These are phyloP conservation scores for Dendrobium huoshanense DNA, from an alignment of 106 monocot species.

Conservation along the genomic window DNA sequence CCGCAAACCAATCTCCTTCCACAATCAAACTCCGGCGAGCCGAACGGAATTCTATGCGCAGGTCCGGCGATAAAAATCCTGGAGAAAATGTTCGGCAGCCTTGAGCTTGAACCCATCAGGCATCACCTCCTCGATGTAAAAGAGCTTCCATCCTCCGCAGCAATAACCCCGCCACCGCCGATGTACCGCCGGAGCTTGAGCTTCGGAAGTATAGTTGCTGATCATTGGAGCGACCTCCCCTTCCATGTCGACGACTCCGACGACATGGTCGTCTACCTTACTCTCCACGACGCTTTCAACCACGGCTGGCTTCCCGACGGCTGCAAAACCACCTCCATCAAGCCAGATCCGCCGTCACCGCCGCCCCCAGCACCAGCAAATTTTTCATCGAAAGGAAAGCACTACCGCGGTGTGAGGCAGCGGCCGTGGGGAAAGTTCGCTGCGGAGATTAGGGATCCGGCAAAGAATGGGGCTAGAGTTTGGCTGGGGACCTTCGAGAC, in stretches of 20 bases:
- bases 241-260: conserved; percentile 75
- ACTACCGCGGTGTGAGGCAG: conserved; percentile 60
- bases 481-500: conserved; percentile 56
- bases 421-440: conserved; percentile 37
- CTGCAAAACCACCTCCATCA: background rate
- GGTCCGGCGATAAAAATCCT: background rate
- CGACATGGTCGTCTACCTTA: conserved; percentile 77
- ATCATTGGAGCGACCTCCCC: conserved; percentile 64
- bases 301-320: conserved; percentile 57
- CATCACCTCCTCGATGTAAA: background rate
- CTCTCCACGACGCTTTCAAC: conserved; percentile 64
- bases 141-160: conserved; percentile 2
- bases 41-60: background rate
- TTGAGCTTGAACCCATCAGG: background rate
- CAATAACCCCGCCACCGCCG: background rate
- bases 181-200: conserved; percentile 43
- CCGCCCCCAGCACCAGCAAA: background rate
- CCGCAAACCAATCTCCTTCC: background rate
- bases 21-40: background rate
- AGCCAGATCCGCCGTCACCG: background rate
- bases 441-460: conserved; percentile 54
- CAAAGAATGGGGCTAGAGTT: conserved; percentile 59
- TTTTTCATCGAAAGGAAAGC: conserved; percentile 16
- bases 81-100: background rate
- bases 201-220: conserved; percentile 68